Conservation (phyloP, 2,329 filamentous ascomycete genomes). For the Diaporthe sp. region DNA sequence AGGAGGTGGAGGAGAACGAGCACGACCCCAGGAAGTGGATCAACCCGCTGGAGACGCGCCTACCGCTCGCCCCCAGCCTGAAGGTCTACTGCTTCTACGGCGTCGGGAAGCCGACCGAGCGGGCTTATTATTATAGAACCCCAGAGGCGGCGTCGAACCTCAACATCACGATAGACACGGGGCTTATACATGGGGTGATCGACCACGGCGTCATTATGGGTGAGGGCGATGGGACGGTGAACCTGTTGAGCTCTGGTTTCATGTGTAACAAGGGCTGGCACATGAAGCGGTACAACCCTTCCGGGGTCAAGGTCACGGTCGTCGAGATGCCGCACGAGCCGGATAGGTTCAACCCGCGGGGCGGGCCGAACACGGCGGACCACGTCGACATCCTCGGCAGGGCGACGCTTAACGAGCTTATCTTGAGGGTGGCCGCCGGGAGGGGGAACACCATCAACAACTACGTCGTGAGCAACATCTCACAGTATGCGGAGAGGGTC, state of each 20-base stretch:
- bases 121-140: slow-evolving; percentile 88
- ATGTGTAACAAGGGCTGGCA: slow-evolving; percentile 98
- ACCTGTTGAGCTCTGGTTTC: slow-evolving; percentile 90
- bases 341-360: slow-evolving; percentile 88
- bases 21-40: slow-evolving; percentile 88
- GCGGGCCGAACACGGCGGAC: slow-evolving; percentile 80
- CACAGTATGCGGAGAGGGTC: slow-evolving; percentile 85
- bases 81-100: slow-evolving; percentile 99
- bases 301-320: slow-evolving; percentile 82
- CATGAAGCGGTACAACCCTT: slow-evolving; percentile 93
- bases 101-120: slow-evolving; percentile 92
- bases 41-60: slow-evolving; percentile 86
- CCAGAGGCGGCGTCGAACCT: slow-evolving; percentile 77
- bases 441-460: slow-evolving; percentile 84
- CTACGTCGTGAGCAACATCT: slow-evolving; percentile 84
- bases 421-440: slow-evolving; percentile 88
- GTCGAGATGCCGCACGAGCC: slow-evolving; percentile 98
- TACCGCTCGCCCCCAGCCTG: slow-evolving; percentile 88
- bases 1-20: slow-evolving; percentile 87
- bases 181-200: slow-evolving; percentile 68
- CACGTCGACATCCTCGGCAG: slow-evolving; percentile 97
- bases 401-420: slow-evolving; percentile 89
- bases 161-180: slow-evolving; percentile 81
- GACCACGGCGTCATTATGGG: slow-evolving; percentile 96
- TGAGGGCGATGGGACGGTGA: slow-evolving; percentile 96